Percentiles rank a stretch among this genome's conserved stretches.
Conservation (phyloP, 2,329 filamentous ascomycete genomes). For the Simplicillium aogashimaense region DNA sequence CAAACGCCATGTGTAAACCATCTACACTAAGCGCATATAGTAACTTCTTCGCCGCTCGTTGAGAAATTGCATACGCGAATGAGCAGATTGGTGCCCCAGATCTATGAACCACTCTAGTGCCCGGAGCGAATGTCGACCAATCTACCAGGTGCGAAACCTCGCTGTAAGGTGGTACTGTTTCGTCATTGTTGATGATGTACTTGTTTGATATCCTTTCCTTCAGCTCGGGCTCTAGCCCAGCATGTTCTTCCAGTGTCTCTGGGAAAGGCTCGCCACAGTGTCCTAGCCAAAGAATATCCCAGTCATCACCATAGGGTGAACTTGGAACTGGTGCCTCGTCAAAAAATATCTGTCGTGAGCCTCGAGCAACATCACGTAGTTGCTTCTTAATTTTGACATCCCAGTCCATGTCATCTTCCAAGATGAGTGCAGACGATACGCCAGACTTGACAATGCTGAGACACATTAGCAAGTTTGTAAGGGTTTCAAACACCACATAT, state of each 20-base stretch:
- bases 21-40: constrained; percentile 32
- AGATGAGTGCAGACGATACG: constrained; percentile 26
- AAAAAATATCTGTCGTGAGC: constrained; percentile 1
- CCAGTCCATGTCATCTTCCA: constrained; percentile 36
- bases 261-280: constrained; percentile 28
- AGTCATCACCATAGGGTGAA: constrained; percentile 36
- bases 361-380: constrained; percentile 6
- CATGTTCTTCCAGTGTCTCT: constrained; percentile 13
- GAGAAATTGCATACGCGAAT: constrained; percentile 33
- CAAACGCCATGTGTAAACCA: constrained; percentile 26
- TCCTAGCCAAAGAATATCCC: constrained; percentile 41
- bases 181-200: constrained; percentile 17
- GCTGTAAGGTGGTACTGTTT: constrained; percentile 20
- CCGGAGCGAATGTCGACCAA: constrained; percentile 23
- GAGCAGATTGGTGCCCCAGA: constrained; percentile 30
- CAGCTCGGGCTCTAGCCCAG: constrained; percentile 4
- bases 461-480: background rate
- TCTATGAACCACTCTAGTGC: constrained; percentile 32
- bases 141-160: constrained; percentile 13
- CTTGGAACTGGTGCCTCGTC: constrained; percentile 1
- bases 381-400: constrained; percentile 23
- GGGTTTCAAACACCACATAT: background rate
- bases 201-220: constrained; percentile 5
- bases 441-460: constrained; percentile 20
- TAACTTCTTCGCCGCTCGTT: constrained; percentile 28